Evolutionary conservation across 345 rosid genomes (phyloP), one percentile per base, ranked within the genome.

Genomic region (sweet orange (Citrus sinensis)): DNA sequence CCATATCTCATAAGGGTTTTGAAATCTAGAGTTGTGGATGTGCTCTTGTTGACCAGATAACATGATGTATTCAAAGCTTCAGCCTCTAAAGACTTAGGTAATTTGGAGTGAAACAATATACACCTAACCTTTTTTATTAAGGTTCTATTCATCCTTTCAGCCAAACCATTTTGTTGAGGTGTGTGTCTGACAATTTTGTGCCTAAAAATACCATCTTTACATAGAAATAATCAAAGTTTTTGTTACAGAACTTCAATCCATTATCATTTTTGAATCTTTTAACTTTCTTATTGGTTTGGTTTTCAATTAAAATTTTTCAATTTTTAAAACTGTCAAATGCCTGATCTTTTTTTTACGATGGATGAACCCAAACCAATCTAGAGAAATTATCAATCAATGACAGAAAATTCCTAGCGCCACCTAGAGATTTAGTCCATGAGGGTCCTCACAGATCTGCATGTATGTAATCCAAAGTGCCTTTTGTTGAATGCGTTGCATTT

Each of bases 171-270:
- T 19, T 58, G 3, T 1, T 58, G 1, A 8, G 27, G 27, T 58
- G 46, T 58, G 0, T 58, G 20, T 0, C 1, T 17, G 5, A 58
- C 19, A 2, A 0, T 5, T 5, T n/a, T 58, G 20, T 58, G 62
- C 3, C 10, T 1, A 3, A 19, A 0, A 1, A 17, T 58, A 0
- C 1, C 0, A 19, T 19, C 0, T 8, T 1, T 22, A 1, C 6
- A 58, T 1, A 19, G 1, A 22, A 4, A 17, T 22, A 0, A 58
- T 14, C 19, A 58, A 58, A 58, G 4, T 22, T 0, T 4, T 58
- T 19, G 1, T 58, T 58, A 58, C 0, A 58, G 11, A 58, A 4
- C 25, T 58, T 25, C 1, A 22, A 22, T 2, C 10, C 25, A n/a
- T 58, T 58, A 58, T 22, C 1, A 58, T 1, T 22, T 58, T 4